phyloP scores from a whole-genome alignment of 164 flowering plant genomes.

The Kingdonia uniflora region DNA sequence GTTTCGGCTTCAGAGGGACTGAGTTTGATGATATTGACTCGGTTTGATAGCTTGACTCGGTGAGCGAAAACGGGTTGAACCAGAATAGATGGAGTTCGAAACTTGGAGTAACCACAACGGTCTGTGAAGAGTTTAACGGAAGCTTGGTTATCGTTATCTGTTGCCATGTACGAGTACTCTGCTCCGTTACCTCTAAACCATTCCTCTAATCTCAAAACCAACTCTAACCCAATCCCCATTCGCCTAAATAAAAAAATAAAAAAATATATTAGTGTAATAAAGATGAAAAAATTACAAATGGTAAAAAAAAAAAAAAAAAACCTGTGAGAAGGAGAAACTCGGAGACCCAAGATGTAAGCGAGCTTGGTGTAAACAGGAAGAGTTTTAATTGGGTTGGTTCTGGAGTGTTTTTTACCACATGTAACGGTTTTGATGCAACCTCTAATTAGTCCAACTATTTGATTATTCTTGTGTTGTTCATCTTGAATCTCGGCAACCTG shows the following conservation, averaged over 20 bases:
- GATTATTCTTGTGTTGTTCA: conserved; percentile 5
- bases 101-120: conserved; percentile 72
- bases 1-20: conserved; percentile 53
- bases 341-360: conserved; percentile 90
- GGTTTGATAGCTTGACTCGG: conserved; percentile 25
- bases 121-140: conserved; percentile 72
- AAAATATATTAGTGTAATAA: neutral
- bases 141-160: conserved; percentile 75
- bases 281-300: neutral
- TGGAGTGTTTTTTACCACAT: conserved; percentile 18
- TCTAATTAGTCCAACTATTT: conserved; percentile 18
- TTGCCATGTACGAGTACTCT: conserved; percentile 89
- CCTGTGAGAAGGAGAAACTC: conserved; percentile 88
- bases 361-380: conserved; percentile 67
- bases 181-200: conserved; percentile 83
- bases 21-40: conserved; percentile 41
- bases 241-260: conserved; percentile 36
- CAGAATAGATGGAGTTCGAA: conserved; percentile 75
- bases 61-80: conserved; percentile 95
- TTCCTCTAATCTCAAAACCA: conserved; percentile 50
- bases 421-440: conserved; percentile 3
- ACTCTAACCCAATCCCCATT: conserved; percentile 68
- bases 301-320: conserved; percentile 7
- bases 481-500: conserved; percentile 48
- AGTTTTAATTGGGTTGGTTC: conserved; percentile 16